Conservation (phyloP, 352 stramenopile species). For the Blastocystis sp. region DNA sequence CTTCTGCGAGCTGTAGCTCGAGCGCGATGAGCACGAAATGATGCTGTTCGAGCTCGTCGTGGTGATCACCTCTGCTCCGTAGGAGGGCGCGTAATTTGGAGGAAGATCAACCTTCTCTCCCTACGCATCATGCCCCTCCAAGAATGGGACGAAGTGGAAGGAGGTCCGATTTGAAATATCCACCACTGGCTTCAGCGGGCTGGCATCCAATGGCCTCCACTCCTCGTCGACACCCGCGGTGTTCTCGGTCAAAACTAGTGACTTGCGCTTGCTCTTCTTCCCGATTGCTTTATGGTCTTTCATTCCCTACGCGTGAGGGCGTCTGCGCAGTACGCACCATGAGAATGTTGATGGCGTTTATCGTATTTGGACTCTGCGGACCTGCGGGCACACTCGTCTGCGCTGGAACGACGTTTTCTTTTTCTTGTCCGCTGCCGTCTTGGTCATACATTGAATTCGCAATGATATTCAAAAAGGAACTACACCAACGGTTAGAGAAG, state of each 20-base stretch:
- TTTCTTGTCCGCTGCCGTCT: background rate
- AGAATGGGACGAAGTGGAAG: conserved; percentile 32
- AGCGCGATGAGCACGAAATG: conserved; percentile 29
- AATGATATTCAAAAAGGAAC: background rate
- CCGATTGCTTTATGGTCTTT: conserved; percentile 29
- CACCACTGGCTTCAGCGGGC: conserved; percentile 12
- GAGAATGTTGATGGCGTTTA: conserved; percentile 16
- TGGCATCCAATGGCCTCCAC: background rate
- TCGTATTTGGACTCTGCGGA: conserved; percentile 26
- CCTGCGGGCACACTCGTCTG: background rate
- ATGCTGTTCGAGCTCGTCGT: conserved; percentile 2
- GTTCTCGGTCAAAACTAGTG: background rate
- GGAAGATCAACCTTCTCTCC: background rate
- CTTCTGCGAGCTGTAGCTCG: conserved; percentile 24
- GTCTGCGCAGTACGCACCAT: conserved; percentile 7
- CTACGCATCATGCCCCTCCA: conserved; percentile 10
- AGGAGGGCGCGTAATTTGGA: background rate
- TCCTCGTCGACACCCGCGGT: background rate
- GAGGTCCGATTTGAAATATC: conserved; percentile 14
- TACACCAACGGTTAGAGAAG: background rate
- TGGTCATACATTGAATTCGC: background rate
- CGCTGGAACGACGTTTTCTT: background rate
- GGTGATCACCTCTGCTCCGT: conserved; percentile 2
- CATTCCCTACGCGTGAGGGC: conserved; percentile 19
- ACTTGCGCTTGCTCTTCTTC: background rate